Evolutionary conservation across 345 rosid genomes (phyloP).

Genomic region (Diplotaxis tenuifolia): DNA sequence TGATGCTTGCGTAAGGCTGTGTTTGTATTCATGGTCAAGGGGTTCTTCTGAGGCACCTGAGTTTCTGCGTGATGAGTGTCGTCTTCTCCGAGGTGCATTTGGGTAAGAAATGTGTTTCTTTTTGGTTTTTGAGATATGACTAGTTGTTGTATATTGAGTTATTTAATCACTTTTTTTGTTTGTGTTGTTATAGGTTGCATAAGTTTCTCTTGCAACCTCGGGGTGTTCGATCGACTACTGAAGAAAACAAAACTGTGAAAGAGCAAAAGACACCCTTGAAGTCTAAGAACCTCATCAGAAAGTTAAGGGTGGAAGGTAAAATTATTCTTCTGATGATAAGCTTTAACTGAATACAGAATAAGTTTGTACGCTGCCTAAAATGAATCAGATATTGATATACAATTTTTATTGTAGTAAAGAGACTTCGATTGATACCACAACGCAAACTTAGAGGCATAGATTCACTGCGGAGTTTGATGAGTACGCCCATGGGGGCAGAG

Average conservation of each 20-base stretch:
- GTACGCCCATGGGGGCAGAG: conserved; percentile 74
- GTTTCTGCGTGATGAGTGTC: conserved; percentile 86
- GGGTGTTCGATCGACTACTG: conserved; percentile 47
- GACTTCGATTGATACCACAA: conserved; percentile 69
- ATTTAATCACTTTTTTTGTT: not conserved
- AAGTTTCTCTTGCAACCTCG: conserved; percentile 86
- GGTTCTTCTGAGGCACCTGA: conserved; percentile 93
- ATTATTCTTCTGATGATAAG: not conserved
- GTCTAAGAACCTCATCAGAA: conserved; percentile 63
- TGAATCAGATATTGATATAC: conserved; percentile 10
- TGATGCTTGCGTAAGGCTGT: conserved; percentile 92
- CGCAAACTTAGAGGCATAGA: conserved; percentile 65
- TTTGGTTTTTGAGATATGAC: not conserved
- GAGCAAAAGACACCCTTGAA: conserved; percentile 51
- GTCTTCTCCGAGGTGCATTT: conserved; percentile 83
- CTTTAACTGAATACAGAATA: not conserved
- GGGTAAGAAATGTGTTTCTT: conserved; percentile 55
- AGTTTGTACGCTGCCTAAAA: not conserved
- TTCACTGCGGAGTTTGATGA: conserved; percentile 69
- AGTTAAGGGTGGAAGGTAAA: conserved; percentile 87
- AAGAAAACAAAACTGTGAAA: conserved; percentile 43
- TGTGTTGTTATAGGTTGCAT: conserved; percentile 52
- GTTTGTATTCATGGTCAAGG: conserved; percentile 79
- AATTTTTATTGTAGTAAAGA: conserved; percentile 52
- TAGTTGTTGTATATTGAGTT: not conserved